phyloP scores from a whole-genome alignment of 495 filamentous ascomycete species.

The Haplographium delicatum region DNA sequence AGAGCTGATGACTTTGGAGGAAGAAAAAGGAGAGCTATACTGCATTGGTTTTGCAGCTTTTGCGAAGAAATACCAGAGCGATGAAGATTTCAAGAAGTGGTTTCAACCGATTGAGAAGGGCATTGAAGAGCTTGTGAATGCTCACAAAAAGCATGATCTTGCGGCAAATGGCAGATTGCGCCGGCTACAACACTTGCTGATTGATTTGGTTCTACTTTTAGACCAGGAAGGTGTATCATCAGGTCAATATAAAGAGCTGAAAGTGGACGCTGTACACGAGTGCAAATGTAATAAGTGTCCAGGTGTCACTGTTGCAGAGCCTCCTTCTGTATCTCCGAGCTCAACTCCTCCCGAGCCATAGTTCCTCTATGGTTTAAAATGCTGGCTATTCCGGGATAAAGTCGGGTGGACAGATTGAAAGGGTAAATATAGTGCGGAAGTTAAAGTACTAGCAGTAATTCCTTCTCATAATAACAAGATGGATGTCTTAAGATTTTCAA shows the following conservation, averaged over 20 bases:
- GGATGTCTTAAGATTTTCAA: too few relatives aligned
- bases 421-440: too few relatives aligned
- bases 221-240: conserved; percentile 2
- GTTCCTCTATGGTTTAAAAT: too few relatives aligned
- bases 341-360: conserved; percentile 11
- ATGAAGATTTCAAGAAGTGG: conserved; percentile 9
- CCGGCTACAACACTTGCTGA: conserved; percentile 13
- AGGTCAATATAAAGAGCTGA: conserved; percentile 1
- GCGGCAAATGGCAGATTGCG: conserved; percentile 12
- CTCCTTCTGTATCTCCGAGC: background rate
- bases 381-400: too few relatives aligned
- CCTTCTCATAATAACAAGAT: too few relatives aligned
- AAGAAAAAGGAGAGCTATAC: conserved; percentile 12
- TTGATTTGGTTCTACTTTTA: conserved; percentile 16
- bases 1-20: conserved; percentile 12
- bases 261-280: conserved; percentile 14
- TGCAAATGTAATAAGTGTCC: conserved; percentile 14
- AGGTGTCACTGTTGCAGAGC: conserved; percentile 3
- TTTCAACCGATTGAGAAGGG: conserved; percentile 12
- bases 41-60: conserved; percentile 17
- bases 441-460: too few relatives aligned
- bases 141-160: background rate
- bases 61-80: conserved; percentile 5
- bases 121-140: conserved; percentile 2
- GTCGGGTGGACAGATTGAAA: too few relatives aligned